phyloP scores from a whole-genome alignment of 345 rosid species.

The Dipteronia sinensis region DNA sequence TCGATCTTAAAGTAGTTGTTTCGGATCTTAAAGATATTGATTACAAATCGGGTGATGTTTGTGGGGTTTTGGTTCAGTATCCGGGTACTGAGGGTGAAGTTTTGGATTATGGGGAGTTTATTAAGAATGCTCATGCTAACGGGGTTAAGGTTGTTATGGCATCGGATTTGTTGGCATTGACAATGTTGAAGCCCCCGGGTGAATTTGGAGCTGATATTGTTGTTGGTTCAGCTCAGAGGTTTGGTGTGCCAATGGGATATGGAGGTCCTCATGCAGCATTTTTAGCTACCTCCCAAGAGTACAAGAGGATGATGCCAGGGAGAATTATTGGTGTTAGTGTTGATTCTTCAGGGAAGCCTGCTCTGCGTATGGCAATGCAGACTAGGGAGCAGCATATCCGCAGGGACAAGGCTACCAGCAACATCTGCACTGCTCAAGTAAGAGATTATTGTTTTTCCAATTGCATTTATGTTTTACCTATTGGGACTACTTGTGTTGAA shows the following conservation, averaged over 20 bases:
- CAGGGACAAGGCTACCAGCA: slow-evolving; percentile 98
- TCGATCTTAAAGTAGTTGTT: slow-evolving; percentile 70
- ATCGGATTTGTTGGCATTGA: slow-evolving; percentile 87
- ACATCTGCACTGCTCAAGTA: slow-evolving; percentile 99
- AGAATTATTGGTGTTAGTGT: slow-evolving; percentile 94
- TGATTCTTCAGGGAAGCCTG: slow-evolving; percentile 90
- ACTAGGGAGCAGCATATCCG: slow-evolving; percentile 99
- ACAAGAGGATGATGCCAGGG: slow-evolving; percentile 99
- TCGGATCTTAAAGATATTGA: slow-evolving; percentile 77
- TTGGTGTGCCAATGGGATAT: slow-evolving; percentile 98
- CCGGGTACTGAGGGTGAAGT: slow-evolving; percentile 97
- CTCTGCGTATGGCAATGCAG: slow-evolving; percentile 99
- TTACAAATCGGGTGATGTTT: slow-evolving; percentile 81
- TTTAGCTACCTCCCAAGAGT: slow-evolving; percentile 97
- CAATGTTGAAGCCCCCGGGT: slow-evolving; percentile 95
- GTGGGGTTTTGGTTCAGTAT: slow-evolving; percentile 97
- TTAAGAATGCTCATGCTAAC: slow-evolving; percentile 85
- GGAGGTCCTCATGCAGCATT: slow-evolving; percentile 99
- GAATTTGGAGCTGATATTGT: slow-evolving; percentile 94
- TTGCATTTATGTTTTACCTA: slow-evolving; percentile 3
- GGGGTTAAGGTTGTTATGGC: slow-evolving; percentile 99
- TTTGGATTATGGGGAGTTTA: slow-evolving; percentile 81
- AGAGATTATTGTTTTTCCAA: slow-evolving; percentile 25
- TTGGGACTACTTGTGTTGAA: not conserved
- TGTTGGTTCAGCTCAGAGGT: slow-evolving; percentile 95